These are phyloP conservation scores for Boletus austroedulis DNA, from an alignment of 1,284 basidiomycete species.

Conservation along the genomic window DNA sequence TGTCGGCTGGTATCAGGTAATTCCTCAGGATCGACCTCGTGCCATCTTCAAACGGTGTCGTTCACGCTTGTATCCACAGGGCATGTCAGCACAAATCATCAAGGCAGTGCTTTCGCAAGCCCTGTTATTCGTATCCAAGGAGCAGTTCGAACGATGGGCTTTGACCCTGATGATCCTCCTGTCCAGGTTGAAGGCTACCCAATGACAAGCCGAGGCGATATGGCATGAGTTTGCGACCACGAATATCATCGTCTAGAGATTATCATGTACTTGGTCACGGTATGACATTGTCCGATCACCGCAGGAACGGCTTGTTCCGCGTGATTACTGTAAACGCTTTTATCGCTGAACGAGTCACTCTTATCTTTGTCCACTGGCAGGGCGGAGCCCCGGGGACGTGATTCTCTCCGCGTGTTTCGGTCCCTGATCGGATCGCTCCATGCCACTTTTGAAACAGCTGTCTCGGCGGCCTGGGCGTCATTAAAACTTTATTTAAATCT, in stretches of 20 bases:
- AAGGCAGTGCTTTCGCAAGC: slow-evolving; percentile 88
- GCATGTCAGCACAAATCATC: slow-evolving; percentile 87
- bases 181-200: slow-evolving; percentile 18
- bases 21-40: background rate
- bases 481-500: no score
- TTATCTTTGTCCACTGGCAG: no score
- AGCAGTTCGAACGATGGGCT: slow-evolving; percentile 79
- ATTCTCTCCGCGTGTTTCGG: no score
- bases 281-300: background rate
- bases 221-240: background rate
- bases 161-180: slow-evolving; percentile 59
- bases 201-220: slow-evolving; percentile 2
- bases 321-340: no score
- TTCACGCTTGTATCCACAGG: slow-evolving; percentile 45
- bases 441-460: no score
- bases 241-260: background rate
- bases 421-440: no score
- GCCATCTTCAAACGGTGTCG: background rate
- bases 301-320: background rate
- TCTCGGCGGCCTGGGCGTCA: no score
- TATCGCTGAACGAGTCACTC: no score
- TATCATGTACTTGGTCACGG: background rate
- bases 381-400: no score
- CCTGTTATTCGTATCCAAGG: slow-evolving; percentile 77
- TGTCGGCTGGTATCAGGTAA: slow-evolving; percentile 94